phyloP scores from a whole-genome alignment of 768 basidiomycete species.

The Suillus placidus region DNA sequence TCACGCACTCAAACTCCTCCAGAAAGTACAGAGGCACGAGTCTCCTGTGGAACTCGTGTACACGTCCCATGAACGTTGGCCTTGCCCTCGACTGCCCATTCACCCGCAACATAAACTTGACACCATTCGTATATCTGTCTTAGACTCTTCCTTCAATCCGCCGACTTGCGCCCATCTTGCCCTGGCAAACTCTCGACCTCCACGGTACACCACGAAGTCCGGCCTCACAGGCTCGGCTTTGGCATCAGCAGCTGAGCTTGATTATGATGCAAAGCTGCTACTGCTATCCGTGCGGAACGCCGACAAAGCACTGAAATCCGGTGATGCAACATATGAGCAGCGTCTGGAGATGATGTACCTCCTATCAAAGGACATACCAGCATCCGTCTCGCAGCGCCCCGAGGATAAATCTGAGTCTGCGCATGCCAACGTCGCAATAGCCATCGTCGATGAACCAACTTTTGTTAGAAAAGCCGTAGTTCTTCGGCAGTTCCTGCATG shows the following conservation, averaged over 20 bases:
- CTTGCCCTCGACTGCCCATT: conserved; percentile 37
- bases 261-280: conserved; percentile 76
- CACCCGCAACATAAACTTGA: conserved; percentile 10
- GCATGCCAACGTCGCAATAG: conserved; percentile 66
- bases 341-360: conserved; percentile 86
- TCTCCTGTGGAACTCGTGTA: conserved; percentile 63
- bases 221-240: neutral
- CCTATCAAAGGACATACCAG: conserved; percentile 53
- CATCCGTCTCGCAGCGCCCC: neutral
- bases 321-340: conserved; percentile 76
- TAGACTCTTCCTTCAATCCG: conserved; percentile 94
- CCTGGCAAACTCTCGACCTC: conserved; percentile 53
- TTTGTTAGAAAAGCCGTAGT: conserved; percentile 80
- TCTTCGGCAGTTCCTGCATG: conserved; percentile 54
- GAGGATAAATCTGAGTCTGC: conserved; percentile 1
- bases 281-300: conserved; percentile 85
- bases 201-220: neutral
- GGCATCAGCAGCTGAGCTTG: conserved; percentile 16
- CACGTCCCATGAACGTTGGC: conserved; percentile 66
- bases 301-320: conserved; percentile 73
- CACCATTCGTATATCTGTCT: conserved; percentile 61
- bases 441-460: conserved; percentile 82
- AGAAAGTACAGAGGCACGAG: conserved; percentile 45
- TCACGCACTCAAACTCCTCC: conserved; percentile 23
- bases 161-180: conserved; percentile 86